These are phyloP conservation scores for Nicotiana knightiana DNA, from an alignment of 257 asterid species.

Conservation along the genomic window DNA sequence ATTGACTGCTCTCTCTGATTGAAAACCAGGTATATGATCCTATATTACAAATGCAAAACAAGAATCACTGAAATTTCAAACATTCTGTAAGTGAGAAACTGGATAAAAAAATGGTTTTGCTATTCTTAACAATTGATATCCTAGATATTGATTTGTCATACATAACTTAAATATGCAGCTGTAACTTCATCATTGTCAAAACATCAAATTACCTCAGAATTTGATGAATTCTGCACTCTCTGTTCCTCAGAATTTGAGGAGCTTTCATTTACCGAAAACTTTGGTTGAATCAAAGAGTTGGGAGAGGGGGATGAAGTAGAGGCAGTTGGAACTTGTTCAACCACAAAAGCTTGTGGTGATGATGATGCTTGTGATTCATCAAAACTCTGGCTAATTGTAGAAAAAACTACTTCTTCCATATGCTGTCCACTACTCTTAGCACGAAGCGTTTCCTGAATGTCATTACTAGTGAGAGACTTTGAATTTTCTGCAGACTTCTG, in stretches of 20 bases:
- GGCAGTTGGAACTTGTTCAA: constrained; percentile 24
- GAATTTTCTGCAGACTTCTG: constrained; percentile 1
- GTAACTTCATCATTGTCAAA: not conserved
- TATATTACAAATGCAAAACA: not conserved
- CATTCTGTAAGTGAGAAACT: not conserved
- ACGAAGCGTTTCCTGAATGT: constrained; percentile 11
- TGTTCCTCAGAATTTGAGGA: constrained; percentile 26
- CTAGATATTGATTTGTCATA: not conserved
- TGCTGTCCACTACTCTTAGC: constrained; percentile 10
- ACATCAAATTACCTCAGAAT: not conserved
- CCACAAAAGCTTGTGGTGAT: constrained; percentile 8
- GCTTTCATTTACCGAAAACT: constrained; percentile 31
- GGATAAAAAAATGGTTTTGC: not conserved
- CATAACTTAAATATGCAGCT: not conserved
- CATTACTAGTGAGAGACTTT: constrained; percentile 6
- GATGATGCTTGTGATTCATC: constrained; percentile 10
- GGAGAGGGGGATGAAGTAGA: constrained; percentile 38
- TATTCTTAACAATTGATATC: not conserved
- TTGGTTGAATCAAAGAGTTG: constrained; percentile 44
- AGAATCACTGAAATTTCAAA: not conserved
- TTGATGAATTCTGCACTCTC: not conserved
- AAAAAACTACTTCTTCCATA: constrained; percentile 2
- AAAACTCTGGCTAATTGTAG: constrained; percentile 3
- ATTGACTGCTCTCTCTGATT: not conserved
- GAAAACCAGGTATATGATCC: constrained; percentile 1